Evolutionary conservation across 192 early-diverging fungal genomes (phyloP), one percentile per base, ranked within the genome.

Genomic region (Umbelopsis ramanniana): DNA sequence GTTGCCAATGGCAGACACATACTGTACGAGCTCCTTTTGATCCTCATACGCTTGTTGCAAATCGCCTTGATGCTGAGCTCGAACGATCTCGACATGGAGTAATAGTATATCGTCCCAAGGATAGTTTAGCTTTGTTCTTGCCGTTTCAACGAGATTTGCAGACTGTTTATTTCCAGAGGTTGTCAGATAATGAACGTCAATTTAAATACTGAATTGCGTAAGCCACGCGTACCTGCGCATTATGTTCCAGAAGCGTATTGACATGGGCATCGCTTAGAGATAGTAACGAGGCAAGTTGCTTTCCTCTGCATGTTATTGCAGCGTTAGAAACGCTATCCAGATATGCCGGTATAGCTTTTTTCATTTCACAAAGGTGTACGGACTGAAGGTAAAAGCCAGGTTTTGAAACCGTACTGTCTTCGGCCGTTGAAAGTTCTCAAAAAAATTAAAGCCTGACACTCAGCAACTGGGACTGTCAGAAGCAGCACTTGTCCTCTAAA

Each of bases 41-140:
- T 79, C 75, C n/a, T 73, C 70, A 69, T 78, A 86, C 2, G 85
- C 88, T 21, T 67, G 50, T 9, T 71, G 35, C 74, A 68, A 82
- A 48, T 84, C 76, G 2, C 66, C 74, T 47, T 70, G 63, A 10
- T 75, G 29, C 15, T 75, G 46, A 4, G 47, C 68, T 37, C 71
- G 48, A 29, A 81, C 57, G 4, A 80, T 83, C 54, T 74, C 76
- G 3, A 86, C 43, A 72, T 88, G 84, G 0, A 70, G 50, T 15
- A 73, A 35, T 3, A 80, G 70, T 0, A 88, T 71, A 6, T 89
- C 86, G 35, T 77, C 74, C 86, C 86, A 89, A 40, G 82, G 85
- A 8, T 57, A 23, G 2, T 24, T 66, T 2, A 85, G 67, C 67
- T 74, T 69, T 5, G 67, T 72, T 21, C 38, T 24, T 33, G 70